Evolutionary conservation across 73 alveolate species (phyloP), one percentile per base, ranked within the genome.

Genomic region (Tetrahymena malaccensis): DNA sequence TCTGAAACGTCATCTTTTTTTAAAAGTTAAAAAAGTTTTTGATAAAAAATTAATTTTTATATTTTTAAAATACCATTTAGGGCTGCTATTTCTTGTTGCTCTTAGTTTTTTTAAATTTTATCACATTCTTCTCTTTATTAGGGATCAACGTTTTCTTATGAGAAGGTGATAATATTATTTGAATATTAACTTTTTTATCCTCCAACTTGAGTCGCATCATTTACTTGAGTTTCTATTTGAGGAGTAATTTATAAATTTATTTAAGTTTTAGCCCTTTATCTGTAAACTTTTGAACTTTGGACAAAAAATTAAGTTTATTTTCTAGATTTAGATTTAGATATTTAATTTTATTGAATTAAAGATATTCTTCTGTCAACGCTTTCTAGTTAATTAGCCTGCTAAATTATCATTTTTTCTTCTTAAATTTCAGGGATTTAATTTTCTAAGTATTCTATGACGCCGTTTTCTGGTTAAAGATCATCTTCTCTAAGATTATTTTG

Each of bases 391-490:
- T 50, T 0, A 1, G 83, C 83, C 7, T 50, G 27, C 27, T 50
- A 15, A 11, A 50, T 19, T 3, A 50, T 50, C 0, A 3, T 15
- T 21, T 11, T 50, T 15, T 50, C 83, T 50, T 55, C 55, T 35
- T 94, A 83, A 35, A 84, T 94, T 35, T 94, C 96, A 22, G 85
- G 94, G 7, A 84, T 94, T 22, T 25, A 40, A 94, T 94, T 34
- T 34, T 94, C 96, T 85, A 93, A 94, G 40, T 94, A 55, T 35
- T 94, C 93, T 38, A 43, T 33, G 11, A 94, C 57, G 19, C 58
- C 96, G 22, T 43, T 85, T 84, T 84, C 93, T 25, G 96, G 96
- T 43, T 94, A 34, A 22, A 94, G 34, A 94, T 94, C 85, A 43
- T 94, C 96, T 21, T 94, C 95, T 83, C 84, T 43, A 4, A 94